Evolutionary conservation across 345 rosid genomes (phyloP).

Genomic region (Balakata baccata): DNA sequence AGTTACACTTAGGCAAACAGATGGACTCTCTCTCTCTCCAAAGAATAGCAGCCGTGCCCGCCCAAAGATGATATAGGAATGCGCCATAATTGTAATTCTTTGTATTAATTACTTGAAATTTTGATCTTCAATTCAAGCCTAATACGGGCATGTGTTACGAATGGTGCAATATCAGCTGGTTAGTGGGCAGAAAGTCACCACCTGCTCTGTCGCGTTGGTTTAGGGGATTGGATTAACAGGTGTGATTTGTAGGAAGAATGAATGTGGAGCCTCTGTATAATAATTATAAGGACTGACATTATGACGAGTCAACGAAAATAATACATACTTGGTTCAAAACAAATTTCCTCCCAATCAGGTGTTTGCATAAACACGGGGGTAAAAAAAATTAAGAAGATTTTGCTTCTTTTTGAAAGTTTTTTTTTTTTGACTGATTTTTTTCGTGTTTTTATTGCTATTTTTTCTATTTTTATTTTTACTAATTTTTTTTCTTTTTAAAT

Average conservation of each 20-base stretch:
- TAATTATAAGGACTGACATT: neutral
- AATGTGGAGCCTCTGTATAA: neutral
- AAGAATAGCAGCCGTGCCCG: neutral
- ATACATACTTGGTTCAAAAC: too few relatives aligned
- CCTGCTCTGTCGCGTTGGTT: conserved; percentile 1
- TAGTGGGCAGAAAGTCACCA: too few relatives aligned
- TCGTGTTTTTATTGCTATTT: too few relatives aligned
- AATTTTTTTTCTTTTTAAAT: too few relatives aligned
- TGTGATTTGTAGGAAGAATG: neutral
- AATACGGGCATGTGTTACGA: neutral
- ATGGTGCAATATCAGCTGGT: neutral
- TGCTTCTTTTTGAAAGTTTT: too few relatives aligned
- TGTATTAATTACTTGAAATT: conserved; percentile 21
- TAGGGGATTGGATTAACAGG: too few relatives aligned
- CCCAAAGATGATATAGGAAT: conserved; percentile 6
- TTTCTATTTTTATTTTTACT: too few relatives aligned
- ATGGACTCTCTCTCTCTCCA: neutral
- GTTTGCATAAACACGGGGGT: too few relatives aligned
- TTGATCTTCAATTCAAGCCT: conserved; percentile 6
- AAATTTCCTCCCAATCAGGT: too few relatives aligned
- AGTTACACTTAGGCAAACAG: conserved; percentile 5
- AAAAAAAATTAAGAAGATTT: too few relatives aligned
- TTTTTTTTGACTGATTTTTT: too few relatives aligned
- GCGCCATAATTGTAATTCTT: conserved; percentile 29
- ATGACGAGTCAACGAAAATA: neutral